Evolutionary conservation across 2,329 filamentous ascomycete species (phyloP).

Genomic region (Colletotrichum limetticola): DNA sequence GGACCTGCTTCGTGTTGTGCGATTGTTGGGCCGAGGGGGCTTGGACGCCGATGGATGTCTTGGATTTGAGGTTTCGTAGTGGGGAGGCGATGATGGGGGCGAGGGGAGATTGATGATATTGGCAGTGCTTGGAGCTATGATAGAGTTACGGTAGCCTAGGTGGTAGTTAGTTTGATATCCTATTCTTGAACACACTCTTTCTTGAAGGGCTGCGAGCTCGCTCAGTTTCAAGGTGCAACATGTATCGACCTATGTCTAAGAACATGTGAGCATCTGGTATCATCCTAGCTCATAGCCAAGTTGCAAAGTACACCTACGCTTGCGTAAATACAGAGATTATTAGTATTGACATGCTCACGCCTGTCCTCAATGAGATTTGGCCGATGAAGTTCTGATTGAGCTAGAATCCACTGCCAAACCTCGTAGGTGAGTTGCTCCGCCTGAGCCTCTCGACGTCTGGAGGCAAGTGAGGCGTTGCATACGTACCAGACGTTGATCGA

Average conservation of each 20-base stretch:
- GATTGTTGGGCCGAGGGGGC: background rate
- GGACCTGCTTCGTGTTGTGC: background rate
- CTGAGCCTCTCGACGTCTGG: too few relatives aligned
- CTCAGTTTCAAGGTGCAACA: background rate
- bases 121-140: background rate
- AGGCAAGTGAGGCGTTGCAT: too few relatives aligned
- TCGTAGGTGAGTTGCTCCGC: background rate
- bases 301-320: too few relatives aligned
- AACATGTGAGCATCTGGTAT: too few relatives aligned
- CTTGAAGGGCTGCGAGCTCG: too few relatives aligned
- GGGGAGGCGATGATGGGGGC: background rate
- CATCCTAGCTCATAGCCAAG: too few relatives aligned
- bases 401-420: accelerated
- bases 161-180: background rate
- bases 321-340: too few relatives aligned
- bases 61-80: background rate
- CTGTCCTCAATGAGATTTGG: too few relatives aligned
- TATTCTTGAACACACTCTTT: background rate
- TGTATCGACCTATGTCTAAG: background rate
- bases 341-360: too few relatives aligned
- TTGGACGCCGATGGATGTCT: background rate
- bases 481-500: background rate
- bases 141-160: background rate
- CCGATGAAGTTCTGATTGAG: too few relatives aligned
- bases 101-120: background rate